phyloP scores from a whole-genome alignment of 352 stramenopile genomes.

The Plasmopara viticola region DNA sequence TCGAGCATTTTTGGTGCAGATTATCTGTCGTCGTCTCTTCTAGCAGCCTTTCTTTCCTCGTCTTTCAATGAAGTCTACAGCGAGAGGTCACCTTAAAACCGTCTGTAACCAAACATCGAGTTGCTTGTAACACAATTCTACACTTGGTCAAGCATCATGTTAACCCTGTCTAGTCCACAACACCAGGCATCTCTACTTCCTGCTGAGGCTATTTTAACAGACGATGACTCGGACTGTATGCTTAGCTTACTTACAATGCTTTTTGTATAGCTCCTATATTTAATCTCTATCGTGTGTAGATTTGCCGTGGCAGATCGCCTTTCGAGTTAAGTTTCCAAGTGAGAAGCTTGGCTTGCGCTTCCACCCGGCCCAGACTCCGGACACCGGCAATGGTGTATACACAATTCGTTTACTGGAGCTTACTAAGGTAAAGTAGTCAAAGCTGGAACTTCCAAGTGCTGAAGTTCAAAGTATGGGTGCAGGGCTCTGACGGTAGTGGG shows the following conservation, averaged over 20 bases:
- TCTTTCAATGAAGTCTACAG: background rate
- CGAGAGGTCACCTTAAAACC: constrained; percentile 8
- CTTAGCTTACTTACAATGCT: constrained; percentile 32
- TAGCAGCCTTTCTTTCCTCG: too few species aligned
- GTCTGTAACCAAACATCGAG: constrained; percentile 7
- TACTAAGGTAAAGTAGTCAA: constrained; percentile 32
- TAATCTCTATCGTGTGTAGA: too few species aligned
- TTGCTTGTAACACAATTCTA: background rate
- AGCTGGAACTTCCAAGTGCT: too few species aligned
- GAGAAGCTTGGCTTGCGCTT: constrained; percentile 78
- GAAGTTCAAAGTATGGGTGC: background rate
- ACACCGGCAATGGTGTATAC: constrained; percentile 83
- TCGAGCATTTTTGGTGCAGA: too few species aligned
- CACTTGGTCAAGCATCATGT: background rate
- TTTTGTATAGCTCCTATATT: too few species aligned
- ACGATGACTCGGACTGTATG: constrained; percentile 47
- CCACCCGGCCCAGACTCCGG: constrained; percentile 65
- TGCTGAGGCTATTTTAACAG: constrained; percentile 32
- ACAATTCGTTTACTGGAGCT: constrained; percentile 73
- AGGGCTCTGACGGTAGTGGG: constrained; percentile 40
- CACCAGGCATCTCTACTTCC: constrained; percentile 22
- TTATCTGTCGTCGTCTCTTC: too few species aligned
- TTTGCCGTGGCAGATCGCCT: too few species aligned
- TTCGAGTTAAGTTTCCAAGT: constrained; percentile 67
- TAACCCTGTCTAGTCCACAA: constrained; percentile 3